Percentiles rank a stretch among this genome's conserved stretches.
These are phyloP conservation scores for Cladosporium austrohemisphaericum DNA, from an alignment of 2,329 filamentous ascomycete genomes.

Conservation along the genomic window DNA sequence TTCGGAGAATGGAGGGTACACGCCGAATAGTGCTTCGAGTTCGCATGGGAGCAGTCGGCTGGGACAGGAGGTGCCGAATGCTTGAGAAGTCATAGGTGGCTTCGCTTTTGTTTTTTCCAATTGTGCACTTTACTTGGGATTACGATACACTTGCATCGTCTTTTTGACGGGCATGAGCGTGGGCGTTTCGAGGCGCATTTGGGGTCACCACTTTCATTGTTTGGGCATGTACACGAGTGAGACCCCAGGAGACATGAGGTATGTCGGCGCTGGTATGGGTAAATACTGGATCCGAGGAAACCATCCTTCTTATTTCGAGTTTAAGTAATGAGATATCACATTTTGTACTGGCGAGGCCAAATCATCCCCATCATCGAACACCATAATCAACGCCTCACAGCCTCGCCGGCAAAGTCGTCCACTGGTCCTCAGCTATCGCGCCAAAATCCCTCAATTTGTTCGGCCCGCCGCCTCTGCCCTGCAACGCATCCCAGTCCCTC, in stretches of 20 bases:
- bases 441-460: conserved; percentile 49
- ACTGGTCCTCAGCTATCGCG: conserved; percentile 35
- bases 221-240: too few species aligned
- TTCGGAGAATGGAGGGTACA: conserved; percentile 20
- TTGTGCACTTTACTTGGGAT: not conserved
- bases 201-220: not conserved
- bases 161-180: conserved; percentile 2
- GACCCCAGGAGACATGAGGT: too few species aligned
- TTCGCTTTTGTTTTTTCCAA: not conserved
- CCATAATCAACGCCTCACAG: too few species aligned
- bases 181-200: not conserved
- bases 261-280: too few species aligned
- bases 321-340: too few species aligned
- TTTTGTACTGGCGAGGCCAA: too few species aligned
- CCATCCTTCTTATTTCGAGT: too few species aligned
- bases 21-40: conserved; percentile 4
- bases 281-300: too few species aligned
- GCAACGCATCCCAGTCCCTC: conserved; percentile 47
- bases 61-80: not conserved
- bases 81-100: not conserved
- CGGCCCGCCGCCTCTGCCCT: conserved; percentile 47
- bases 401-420: conserved; percentile 33
- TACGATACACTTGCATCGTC: not conserved
- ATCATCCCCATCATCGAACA: too few species aligned
- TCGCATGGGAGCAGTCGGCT: conserved; percentile 3